Base-by-base conservation (phyloP, 2,329 filamentous ascomycete species). In the Cladosporium oxysporum region DNA sequence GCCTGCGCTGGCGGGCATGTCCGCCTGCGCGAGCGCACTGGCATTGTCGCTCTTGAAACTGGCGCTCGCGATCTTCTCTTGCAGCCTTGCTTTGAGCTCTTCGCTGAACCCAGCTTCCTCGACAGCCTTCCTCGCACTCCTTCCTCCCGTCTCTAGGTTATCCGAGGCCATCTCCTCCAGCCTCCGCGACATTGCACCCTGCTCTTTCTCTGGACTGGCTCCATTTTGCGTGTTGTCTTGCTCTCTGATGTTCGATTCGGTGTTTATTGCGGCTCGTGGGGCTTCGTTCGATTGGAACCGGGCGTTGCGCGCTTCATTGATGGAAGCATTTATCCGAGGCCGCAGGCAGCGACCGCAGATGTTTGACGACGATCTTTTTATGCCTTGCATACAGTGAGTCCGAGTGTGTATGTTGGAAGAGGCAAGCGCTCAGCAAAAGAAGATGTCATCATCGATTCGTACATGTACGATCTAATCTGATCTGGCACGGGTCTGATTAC, bases 61-160 rank as follows among this genome's bases (percentile, higher is more conserved):
- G n/a, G 84, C 81, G 60, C 80, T 81, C 2, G 84, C 83, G 64
- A 89, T 84, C 66, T 85, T 83, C 69, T 87, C 85, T 75, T 88
- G 85, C 12, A 89, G 77, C 71, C 84, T 77, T 64, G 77, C 78
- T 75, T 85, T 87, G 69, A 89, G 75, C 5, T 88, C 85, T 60
- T 87, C 84, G 66, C 84, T 87, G 76, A 90, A 89, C 58, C 85
- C 86, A 31, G 84, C 85, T 68, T 88, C 84, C 71, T 84, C 79
- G n/a, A 89, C 80, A 58, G 84, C 84, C 71, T 83, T 87, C 57
- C 77, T 80, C 35, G 85, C 83, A 64, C 83, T 82, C 66, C 82
- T 81, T 31, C 85, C 84, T 35, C 85, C 85, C 61, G 81, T 81
- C 55, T 85, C 80, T 31, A 89, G 76, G 18, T 81, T 81, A 68